Base-by-base conservation (phyloP, 2,329 filamentous ascomycete genomes). In the Ascochyta viciae-villosae region DNA sequence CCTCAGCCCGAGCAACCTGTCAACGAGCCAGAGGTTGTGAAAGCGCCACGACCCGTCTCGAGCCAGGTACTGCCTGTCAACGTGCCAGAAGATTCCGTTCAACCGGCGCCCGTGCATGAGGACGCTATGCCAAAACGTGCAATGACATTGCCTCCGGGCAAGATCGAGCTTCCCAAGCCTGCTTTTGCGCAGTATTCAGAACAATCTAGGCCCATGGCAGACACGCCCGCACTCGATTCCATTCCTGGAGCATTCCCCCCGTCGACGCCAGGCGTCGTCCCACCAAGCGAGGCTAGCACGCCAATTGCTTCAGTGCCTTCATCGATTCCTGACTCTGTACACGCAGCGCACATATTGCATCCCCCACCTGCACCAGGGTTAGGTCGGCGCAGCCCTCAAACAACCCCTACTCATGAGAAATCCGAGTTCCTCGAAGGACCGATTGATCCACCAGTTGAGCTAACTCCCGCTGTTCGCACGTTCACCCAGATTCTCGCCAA, bases 171-270 rank as follows among this genome's bases (percentile, higher is more conserved):
- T 51, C 69, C 66, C 16, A 63, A 60, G 34, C 65, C 62, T 16
- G 57, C 54, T 9, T 54, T 54, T 12, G 52, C 52, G 9, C 40
- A 58, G n/a, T 44, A 45, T 8, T 50, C 57, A 65, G 71, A 39
- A 60, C 68, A 57, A 47, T 65, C 31, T 58, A 68, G 38, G 52
- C 60, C 45, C 16, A 45, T 70, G 12, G 66, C 68, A n/a, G 65
- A 73, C n/a, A 68, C 70, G 7, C 66, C 70, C 38, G 64, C 64
- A 2, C 39, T 65, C 6, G 59, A 70, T 10, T 46, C 64, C 24
- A 70, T 73, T 26, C 70, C 92, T 0, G 91, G 91, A 6, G 86
- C 85, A 9, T 78, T 92, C 42, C 81, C 85, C 37, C 83, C 87
- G 1, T 84, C 71, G 15, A 71, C 76, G n/a, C 74, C 75, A 29